Percentiles rank a stretch among this genome's conserved stretches.
Evolutionary conservation across 2,329 filamentous ascomycete species (phyloP).

Genomic region (Neodidymelliopsis sp.): DNA sequence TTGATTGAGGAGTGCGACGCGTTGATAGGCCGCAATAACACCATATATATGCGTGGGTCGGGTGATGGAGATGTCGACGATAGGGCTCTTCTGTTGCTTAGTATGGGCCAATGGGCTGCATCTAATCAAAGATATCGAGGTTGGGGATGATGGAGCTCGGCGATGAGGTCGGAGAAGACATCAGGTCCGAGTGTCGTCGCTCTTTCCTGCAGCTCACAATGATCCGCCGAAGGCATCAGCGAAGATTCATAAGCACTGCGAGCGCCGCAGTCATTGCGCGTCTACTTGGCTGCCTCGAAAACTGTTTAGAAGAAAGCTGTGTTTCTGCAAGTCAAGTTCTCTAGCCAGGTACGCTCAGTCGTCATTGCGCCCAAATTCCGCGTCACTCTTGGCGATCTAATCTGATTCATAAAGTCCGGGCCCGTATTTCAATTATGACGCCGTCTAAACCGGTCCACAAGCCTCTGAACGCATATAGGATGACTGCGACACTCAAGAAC

Average conservation of each 20-base stretch:
- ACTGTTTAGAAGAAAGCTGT: not conserved
- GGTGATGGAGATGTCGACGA: no score
- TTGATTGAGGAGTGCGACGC: constrained; percentile 19
- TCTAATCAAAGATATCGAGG: not conserved
- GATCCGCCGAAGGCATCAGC: constrained; percentile 5
- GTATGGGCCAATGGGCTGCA: not conserved
- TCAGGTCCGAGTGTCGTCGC: constrained; percentile 11
- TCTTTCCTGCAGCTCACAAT: not conserved
- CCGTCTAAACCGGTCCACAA: constrained; percentile 29
- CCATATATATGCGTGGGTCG: no score
- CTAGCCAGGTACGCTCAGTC: not conserved
- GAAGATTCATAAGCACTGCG: not conserved
- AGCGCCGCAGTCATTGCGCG: not conserved
- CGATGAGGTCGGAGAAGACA: constrained; percentile 11
- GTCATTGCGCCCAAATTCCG: constrained; percentile 40
- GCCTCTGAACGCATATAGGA: constrained; percentile 44
- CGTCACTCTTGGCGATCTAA: constrained; percentile 44
- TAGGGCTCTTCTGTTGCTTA: not conserved
- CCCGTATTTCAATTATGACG: constrained; percentile 25
- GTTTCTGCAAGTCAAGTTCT: not conserved
- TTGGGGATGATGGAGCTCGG: constrained; percentile 2
- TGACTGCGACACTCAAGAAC: constrained; percentile 47
- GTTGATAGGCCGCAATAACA: constrained; percentile 3
- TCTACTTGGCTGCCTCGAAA: not conserved
- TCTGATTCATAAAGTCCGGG: constrained; percentile 38